These are phyloP conservation scores for Balakata baccata DNA, from an alignment of 345 rosid species.

Conservation along the genomic window DNA sequence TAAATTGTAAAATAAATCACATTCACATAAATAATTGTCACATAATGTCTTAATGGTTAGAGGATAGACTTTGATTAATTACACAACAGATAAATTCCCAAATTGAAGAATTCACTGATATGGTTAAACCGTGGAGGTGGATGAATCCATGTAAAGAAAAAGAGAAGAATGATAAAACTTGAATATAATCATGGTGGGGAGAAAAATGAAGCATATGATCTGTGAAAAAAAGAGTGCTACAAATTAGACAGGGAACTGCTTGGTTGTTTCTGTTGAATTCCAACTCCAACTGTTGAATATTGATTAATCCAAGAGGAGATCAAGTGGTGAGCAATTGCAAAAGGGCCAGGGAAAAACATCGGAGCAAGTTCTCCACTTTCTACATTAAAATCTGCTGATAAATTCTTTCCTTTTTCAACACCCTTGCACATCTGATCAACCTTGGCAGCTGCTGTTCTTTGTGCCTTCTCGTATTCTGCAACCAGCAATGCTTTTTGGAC, in stretches of 20 bases:
- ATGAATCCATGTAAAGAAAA: neutral
- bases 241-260: constrained; percentile 50
- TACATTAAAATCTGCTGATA: constrained; percentile 64
- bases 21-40: too few species aligned
- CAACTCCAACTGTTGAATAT: constrained; percentile 30
- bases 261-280: constrained; percentile 30
- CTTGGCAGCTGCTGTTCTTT: constrained; percentile 72
- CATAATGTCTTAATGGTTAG: neutral
- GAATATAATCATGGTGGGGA: neutral
- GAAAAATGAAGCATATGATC: neutral
- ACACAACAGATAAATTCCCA: neutral
- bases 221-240: constrained; percentile 22
- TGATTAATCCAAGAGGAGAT: constrained; percentile 74
- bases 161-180: neutral
- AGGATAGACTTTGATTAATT: neutral
- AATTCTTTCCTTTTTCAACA: constrained; percentile 65
- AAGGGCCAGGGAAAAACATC: constrained; percentile 89
- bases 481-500: constrained; percentile 59
- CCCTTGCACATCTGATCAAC: constrained; percentile 84
- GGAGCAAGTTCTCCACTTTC: constrained; percentile 91
- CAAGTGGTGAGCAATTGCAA: constrained; percentile 91
- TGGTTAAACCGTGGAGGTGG: neutral
- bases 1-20: too few species aligned
- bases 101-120: neutral
- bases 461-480: constrained; percentile 89